Percentiles rank a stretch among this genome's conserved stretches.
Evolutionary conservation across 2,329 filamentous ascomycete genomes (phyloP).

Genomic region (Fusarium nematophilum): DNA sequence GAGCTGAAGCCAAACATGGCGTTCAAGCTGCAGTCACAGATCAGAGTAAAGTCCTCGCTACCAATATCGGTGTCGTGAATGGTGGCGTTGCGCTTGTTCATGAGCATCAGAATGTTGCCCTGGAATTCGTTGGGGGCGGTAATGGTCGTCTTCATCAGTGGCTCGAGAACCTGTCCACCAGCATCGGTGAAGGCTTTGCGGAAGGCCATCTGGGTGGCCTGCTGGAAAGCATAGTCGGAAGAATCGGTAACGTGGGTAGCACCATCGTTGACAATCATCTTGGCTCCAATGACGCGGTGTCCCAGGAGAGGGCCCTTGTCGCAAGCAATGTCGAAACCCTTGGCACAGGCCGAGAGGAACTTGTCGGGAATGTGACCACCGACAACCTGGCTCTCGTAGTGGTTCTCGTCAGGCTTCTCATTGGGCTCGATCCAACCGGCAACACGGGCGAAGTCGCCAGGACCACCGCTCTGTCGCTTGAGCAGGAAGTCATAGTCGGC

Average conservation of each 20-base stretch:
- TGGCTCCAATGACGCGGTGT: conserved; percentile 89
- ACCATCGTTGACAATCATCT: conserved; percentile 95
- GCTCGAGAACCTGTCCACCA: conserved; percentile 87
- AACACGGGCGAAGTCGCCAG: conserved; percentile 94
- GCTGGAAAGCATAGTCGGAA: conserved; percentile 95
- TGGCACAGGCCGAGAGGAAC: conserved; percentile 92
- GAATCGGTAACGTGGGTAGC: conserved; percentile 98
- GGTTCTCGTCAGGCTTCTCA: conserved; percentile 76
- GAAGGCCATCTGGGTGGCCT: conserved; percentile 96
- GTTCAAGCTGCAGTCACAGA: conserved; percentile 92
- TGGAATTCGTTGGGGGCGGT: conserved; percentile 98
- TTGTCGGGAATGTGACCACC: conserved; percentile 96
- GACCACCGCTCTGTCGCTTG: conserved; percentile 94
- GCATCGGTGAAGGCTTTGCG: conserved; percentile 88
- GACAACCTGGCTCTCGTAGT: conserved; percentile 87
- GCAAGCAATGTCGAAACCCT: conserved; percentile 88
- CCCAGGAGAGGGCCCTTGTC: conserved; percentile 91
- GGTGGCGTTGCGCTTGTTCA: conserved; percentile 96
- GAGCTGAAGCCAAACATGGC: conserved; percentile 98
- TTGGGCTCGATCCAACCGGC: conserved; percentile 92
- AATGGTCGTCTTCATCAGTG: conserved; percentile 97
- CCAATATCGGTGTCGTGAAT: conserved; percentile 97
- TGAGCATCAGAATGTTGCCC: conserved; percentile 90
- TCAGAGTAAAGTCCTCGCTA: conserved; percentile 91
- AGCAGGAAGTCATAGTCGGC: conserved; percentile 92